phyloP scores from a whole-genome alignment of 1,139 yeast genomes.

The Candida tropicalis region DNA sequence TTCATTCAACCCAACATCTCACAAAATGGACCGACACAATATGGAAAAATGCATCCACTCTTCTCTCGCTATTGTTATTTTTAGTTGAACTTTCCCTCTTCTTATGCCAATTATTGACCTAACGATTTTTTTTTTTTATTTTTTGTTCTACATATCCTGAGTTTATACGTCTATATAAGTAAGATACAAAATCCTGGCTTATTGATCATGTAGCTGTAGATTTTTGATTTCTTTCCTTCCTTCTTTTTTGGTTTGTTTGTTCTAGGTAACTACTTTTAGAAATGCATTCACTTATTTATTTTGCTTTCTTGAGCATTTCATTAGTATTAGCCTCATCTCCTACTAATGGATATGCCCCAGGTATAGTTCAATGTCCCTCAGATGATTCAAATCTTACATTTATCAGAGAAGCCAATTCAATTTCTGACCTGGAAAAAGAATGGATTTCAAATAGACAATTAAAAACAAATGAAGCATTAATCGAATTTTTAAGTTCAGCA shows the following conservation, averaged over 20 bases:
- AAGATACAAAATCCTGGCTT: background rate
- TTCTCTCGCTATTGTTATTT: too few species aligned
- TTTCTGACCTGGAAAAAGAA: slow-evolving; percentile 29
- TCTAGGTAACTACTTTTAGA: background rate
- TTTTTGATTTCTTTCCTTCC: background rate
- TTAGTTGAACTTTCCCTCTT: too few species aligned
- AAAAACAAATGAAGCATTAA: slow-evolving; percentile 34
- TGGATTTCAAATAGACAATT: slow-evolving; percentile 32
- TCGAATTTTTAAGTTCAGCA: slow-evolving; percentile 35
- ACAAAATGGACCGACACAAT: too few species aligned
- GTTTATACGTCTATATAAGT: too few species aligned
- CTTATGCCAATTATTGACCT: too few species aligned
- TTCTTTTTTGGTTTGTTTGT: background rate
- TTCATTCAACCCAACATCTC: background rate
- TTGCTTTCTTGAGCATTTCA: background rate
- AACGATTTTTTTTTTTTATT: too few species aligned
- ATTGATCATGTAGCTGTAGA: background rate
- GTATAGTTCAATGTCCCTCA: slow-evolving; percentile 57
- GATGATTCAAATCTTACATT: slow-evolving; percentile 13
- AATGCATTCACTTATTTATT: background rate
- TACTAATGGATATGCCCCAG: slow-evolving; percentile 63
- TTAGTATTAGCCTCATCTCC: background rate
- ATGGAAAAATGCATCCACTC: too few species aligned
- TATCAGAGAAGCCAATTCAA: slow-evolving; percentile 30
- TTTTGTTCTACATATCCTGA: too few species aligned